Conservation (phyloP, 2,329 filamentous ascomycete genomes). For the Fusarium tanahbumbuense region DNA sequence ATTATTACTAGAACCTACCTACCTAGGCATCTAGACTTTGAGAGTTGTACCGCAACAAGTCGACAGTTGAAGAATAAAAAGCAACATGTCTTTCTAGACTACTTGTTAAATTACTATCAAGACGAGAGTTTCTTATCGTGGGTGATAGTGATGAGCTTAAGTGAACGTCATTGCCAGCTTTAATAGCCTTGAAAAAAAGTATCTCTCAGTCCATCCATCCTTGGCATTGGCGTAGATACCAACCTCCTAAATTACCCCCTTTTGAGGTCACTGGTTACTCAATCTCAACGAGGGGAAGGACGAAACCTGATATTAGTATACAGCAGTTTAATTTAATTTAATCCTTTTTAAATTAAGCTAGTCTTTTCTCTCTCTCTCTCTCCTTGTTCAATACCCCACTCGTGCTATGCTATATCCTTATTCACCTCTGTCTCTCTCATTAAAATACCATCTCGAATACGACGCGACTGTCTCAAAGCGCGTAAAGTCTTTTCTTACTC, state of each 20-base stretch:
- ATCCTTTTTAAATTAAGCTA: conserved; percentile 19
- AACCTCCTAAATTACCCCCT: conserved; percentile 32
- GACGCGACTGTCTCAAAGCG: conserved; percentile 4
- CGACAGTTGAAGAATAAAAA: background rate
- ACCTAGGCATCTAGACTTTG: background rate
- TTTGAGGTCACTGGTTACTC: conserved; percentile 7
- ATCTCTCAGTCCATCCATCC: conserved; percentile 9
- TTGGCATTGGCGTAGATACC: conserved; percentile 22
- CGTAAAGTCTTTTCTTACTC: background rate
- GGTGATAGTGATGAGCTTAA: background rate
- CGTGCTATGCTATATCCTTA: conserved; percentile 6
- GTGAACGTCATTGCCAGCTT: conserved; percentile 17
- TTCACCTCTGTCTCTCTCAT: background rate
- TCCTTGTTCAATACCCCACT: conserved; percentile 5
- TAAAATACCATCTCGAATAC: conserved; percentile 18
- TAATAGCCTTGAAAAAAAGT: conserved; percentile 6
- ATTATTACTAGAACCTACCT: too few relatives aligned
- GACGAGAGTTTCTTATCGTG: background rate
- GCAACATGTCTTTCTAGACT: background rate
- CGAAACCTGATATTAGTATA: conserved; percentile 21
- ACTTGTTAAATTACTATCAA: background rate
- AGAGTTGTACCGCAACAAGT: background rate
- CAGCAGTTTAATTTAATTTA: background rate
- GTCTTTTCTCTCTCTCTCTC: background rate
- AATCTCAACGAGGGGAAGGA: conserved; percentile 14